phyloP scores from a whole-genome alignment of 768 basidiomycete species.

The Melanogaster broomeanus region DNA sequence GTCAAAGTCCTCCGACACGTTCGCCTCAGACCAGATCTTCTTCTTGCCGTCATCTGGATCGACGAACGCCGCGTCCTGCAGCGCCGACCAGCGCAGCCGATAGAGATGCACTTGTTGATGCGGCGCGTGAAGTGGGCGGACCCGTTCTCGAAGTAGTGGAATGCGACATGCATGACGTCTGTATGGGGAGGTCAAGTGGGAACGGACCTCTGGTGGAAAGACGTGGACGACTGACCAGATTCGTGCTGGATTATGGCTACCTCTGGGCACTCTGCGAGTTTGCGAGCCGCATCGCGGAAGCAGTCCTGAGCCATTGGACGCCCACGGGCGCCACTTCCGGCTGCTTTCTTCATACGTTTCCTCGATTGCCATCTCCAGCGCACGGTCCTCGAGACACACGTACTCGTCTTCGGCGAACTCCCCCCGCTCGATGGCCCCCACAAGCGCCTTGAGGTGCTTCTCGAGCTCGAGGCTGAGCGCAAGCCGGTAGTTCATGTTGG shows the following conservation, averaged over 20 bases:
- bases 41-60: conserved; percentile 56
- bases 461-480: conserved; percentile 40
- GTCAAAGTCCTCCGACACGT: conserved; percentile 73
- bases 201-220: not conserved
- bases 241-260: conserved; percentile 93
- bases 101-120: conserved; percentile 82
- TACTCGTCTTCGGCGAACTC: conserved; percentile 43
- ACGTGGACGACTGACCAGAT: conserved; percentile 48
- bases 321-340: conserved; percentile 69
- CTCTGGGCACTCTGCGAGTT: conserved; percentile 79
- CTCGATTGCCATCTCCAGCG: conserved; percentile 71
- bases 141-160: conserved; percentile 90
- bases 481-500: conserved; percentile 85
- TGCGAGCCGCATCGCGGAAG: conserved; percentile 86
- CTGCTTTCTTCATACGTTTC: conserved; percentile 67
- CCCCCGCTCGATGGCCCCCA: conserved; percentile 38
- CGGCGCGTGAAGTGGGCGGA: conserved; percentile 92
- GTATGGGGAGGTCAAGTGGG: conserved; percentile 30
- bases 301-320: conserved; percentile 80
- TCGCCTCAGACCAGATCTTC: conserved; percentile 71
- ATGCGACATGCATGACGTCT: conserved; percentile 90
- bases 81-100: conserved; percentile 84
- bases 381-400: conserved; percentile 61
- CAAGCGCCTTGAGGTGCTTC: conserved; percentile 45
- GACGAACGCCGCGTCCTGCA: conserved; percentile 84